Base-by-base conservation (phyloP, 345 rosid species). In the Erysimum cheiranthoides region DNA sequence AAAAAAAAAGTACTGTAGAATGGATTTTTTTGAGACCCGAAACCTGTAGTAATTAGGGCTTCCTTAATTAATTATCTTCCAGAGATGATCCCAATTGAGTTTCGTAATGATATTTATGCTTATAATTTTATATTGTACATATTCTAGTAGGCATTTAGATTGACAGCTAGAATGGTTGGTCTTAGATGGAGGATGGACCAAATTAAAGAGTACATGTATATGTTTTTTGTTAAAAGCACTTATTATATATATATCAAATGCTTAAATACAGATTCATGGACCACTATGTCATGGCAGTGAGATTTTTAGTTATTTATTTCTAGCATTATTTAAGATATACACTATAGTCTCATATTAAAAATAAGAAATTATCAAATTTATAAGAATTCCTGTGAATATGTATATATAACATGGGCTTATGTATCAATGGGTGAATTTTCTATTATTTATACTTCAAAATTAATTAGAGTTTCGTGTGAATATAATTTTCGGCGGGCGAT, bases 151-250 rank as follows among this genome's bases (percentile, higher is more conserved):
- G 68, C 52, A 58, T 38, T 54, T 38, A 49, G 30, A 75, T 30
- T 59, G 78, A 67, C 54, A 67, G 73, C 78, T 67, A 58, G 50
- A 66, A 74, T 57, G 60, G 67, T 57, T 58, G 56, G 66, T 57
- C 51, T 58, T 45, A 38, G 45, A 65, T 65, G 40, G 68, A 75
- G 61, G 68, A 58, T 67, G 78, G 73, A 75, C 68, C 73, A 75
- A 67, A 68, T 54, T 25, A 34, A 64, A 73, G 70, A 38, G 45
- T 47, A 46, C 50, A 13, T 36, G 40, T 49, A 46, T 51, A 13
- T 36, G 40, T 49, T 74, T 54, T 34, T 46, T 35, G 66, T 46
- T 66, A 14, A 66, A 43, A 74, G 58, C 39, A 27, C 31, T 30
- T 43, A 0, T 46, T 46, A 58, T 10, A 53, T 10, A 53, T 31